Evolutionary conservation across 2,329 filamentous ascomycete genomes (phyloP).

Genomic region (Alternaria panax): DNA sequence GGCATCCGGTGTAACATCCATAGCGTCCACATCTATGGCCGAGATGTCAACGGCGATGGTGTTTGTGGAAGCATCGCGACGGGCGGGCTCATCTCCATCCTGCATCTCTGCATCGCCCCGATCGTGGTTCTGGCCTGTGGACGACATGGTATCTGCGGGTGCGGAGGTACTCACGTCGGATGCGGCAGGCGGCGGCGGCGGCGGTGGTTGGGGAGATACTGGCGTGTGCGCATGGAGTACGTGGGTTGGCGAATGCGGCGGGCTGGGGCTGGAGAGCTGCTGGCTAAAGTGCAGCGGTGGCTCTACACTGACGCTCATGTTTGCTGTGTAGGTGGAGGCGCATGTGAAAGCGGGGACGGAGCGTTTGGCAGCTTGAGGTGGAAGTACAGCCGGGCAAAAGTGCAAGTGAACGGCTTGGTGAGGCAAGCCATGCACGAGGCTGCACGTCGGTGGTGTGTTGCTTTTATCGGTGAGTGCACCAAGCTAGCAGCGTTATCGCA

Average conservation of each 20-base stretch:
- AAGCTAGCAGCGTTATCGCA: constrained; percentile 7
- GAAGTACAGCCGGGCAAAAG: constrained; percentile 8
- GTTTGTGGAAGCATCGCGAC: constrained; percentile 17
- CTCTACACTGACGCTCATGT: constrained; percentile 53
- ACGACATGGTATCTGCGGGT: constrained; percentile 41
- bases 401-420: constrained; percentile 3
- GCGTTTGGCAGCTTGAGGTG: constrained; percentile 4
- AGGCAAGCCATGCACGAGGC: constrained; percentile 19
- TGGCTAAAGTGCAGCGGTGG: constrained; percentile 49
- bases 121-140: constrained; percentile 47
- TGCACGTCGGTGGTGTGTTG: constrained; percentile 14
- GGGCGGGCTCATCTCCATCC: constrained; percentile 28
- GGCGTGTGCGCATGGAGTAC: constrained; percentile 36
- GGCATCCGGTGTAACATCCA: constrained; percentile 50
- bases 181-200: constrained; percentile 33
- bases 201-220: constrained; percentile 23
- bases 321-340: constrained; percentile 20
- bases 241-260: constrained; percentile 41
- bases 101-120: constrained; percentile 48
- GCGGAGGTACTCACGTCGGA: constrained; percentile 47
- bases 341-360: constrained; percentile 16
- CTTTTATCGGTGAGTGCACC: constrained; percentile 17
- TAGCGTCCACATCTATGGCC: constrained; percentile 46
- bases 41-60: constrained; percentile 40
- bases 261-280: constrained; percentile 42